Conservation (phyloP, 2,329 filamentous ascomycete genomes). For the Myriosclerotinia duriaeana region DNA sequence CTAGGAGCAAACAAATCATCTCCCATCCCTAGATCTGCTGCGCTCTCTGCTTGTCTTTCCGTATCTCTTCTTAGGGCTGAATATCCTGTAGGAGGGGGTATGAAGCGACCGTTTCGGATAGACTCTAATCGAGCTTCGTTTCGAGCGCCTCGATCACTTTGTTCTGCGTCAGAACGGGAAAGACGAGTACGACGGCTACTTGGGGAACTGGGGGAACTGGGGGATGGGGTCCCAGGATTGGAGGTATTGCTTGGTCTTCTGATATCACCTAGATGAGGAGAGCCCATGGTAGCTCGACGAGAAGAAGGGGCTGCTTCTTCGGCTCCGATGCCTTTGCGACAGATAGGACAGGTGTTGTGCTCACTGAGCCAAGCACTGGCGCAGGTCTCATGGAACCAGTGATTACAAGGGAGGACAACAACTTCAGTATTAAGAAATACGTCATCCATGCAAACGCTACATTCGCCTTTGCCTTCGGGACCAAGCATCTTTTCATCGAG, state of each 20-base stretch:
- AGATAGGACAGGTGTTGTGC: slow-evolving; percentile 90
- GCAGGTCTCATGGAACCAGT: slow-evolving; percentile 90
- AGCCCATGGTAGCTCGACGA: background rate
- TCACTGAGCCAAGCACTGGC: slow-evolving; percentile 81
- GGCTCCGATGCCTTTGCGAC: slow-evolving; percentile 50
- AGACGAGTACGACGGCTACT: slow-evolving; percentile 23
- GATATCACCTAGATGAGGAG: slow-evolving; percentile 19
- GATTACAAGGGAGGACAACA: slow-evolving; percentile 77
- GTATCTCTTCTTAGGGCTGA: slow-evolving; percentile 13
- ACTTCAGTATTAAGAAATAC: slow-evolving; percentile 73
- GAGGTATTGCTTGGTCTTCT: slow-evolving; percentile 28
- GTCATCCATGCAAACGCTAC: slow-evolving; percentile 92
- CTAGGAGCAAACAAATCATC: background rate
- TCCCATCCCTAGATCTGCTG: background rate
- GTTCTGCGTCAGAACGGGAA: slow-evolving; percentile 13
- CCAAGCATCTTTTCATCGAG: slow-evolving; percentile 69
- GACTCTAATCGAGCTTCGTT: slow-evolving; percentile 38
- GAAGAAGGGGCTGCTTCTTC: slow-evolving; percentile 26
- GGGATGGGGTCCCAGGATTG: background rate
- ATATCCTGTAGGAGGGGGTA: slow-evolving; percentile 29
- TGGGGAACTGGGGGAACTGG: background rate
- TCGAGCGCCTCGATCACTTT: slow-evolving; percentile 21
- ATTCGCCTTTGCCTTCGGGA: slow-evolving; percentile 68
- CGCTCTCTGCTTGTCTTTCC: background rate
- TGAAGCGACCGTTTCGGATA: slow-evolving; percentile 31